Conservation (phyloP, 2,329 filamentous ascomycete genomes). For the Sodiomyces alkalinus region DNA sequence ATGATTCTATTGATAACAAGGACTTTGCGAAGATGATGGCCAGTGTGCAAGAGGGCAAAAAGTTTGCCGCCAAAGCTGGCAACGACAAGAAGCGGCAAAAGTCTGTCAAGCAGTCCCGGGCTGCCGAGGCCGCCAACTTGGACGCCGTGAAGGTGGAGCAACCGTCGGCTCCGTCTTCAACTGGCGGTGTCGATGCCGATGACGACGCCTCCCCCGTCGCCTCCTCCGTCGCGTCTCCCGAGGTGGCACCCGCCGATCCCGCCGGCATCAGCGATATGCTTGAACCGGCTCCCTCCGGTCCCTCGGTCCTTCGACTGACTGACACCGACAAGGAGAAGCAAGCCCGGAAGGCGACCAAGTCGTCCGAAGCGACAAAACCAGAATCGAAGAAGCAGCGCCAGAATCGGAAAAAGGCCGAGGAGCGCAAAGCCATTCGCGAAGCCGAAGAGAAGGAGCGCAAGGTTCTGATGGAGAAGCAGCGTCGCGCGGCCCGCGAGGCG, state of each 20-base stretch:
- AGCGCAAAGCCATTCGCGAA: conserved; percentile 57
- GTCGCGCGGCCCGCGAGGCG: conserved; percentile 63
- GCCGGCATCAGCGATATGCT: conserved; percentile 85
- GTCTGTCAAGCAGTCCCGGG: conserved; percentile 55
- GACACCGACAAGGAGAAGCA: conserved; percentile 46
- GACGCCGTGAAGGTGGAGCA: conserved; percentile 45
- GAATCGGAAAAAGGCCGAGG: conserved; percentile 78
- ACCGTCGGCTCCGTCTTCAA: conserved; percentile 46
- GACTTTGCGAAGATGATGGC: conserved; percentile 65
- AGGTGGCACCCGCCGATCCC: conserved; percentile 37
- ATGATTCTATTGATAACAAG: conserved; percentile 51
- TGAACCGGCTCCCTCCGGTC: conserved; percentile 51
- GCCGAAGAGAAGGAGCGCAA: conserved; percentile 69
- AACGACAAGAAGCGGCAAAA: conserved; percentile 49
- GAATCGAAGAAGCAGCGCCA: conserved; percentile 95
- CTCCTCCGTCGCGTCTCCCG: conserved; percentile 53
- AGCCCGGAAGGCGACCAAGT: conserved; percentile 46
- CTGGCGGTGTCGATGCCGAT: conserved; percentile 60
- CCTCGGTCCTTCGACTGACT: conserved; percentile 66
- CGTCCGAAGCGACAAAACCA: conserved; percentile 46
- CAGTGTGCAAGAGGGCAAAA: conserved; percentile 54
- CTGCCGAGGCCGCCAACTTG: conserved; percentile 33
- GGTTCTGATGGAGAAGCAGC: conserved; percentile 64
- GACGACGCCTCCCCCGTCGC: conserved; percentile 62
- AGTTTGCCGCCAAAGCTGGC: conserved; percentile 36